phyloP scores from a whole-genome alignment of 2,329 filamentous ascomycete genomes.

The Venturia carpophila region DNA sequence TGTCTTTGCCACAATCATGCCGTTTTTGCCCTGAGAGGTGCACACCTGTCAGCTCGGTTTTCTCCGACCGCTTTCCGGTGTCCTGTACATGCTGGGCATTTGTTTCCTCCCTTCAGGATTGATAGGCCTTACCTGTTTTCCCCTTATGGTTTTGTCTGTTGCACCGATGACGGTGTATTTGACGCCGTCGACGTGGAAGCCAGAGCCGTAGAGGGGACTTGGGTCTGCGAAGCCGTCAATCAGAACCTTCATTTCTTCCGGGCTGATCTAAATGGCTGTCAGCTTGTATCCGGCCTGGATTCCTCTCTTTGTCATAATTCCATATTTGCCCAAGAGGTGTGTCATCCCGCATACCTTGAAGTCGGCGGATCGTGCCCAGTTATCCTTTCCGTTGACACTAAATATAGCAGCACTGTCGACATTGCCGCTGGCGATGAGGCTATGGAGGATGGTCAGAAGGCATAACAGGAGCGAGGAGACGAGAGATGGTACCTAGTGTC shows the following conservation, averaged over 20 bases:
- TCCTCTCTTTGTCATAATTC: not conserved
- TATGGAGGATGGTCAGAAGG: slow-evolving; percentile 22
- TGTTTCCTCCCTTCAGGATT: slow-evolving; percentile 15
- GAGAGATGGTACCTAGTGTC: slow-evolving; percentile 30
- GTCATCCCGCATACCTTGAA: slow-evolving; percentile 57
- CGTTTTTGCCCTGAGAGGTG: slow-evolving; percentile 59
- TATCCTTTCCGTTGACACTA: slow-evolving; percentile 40
- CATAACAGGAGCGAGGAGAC: not conserved
- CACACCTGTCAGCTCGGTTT: slow-evolving; percentile 17
- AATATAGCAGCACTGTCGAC: slow-evolving; percentile 45
- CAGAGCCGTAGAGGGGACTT: not conserved
- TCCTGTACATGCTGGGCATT: not conserved
- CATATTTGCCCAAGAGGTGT: slow-evolving; percentile 29
- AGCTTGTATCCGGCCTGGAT: not conserved
- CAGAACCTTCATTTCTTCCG: slow-evolving; percentile 39
- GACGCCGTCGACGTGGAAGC: slow-evolving; percentile 17
- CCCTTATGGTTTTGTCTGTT: slow-evolving; percentile 12
- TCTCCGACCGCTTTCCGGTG: slow-evolving; percentile 16
- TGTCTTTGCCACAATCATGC: slow-evolving; percentile 78
- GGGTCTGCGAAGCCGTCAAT: slow-evolving; percentile 14
- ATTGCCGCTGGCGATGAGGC: slow-evolving; percentile 37
- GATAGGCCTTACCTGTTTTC: slow-evolving; percentile 13
- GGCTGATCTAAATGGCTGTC: slow-evolving; percentile 19
- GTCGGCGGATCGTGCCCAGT: slow-evolving; percentile 79
- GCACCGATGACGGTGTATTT: slow-evolving; percentile 18